Conservation (phyloP, 2,329 filamentous ascomycete species). For the Penicillium sp. region DNA sequence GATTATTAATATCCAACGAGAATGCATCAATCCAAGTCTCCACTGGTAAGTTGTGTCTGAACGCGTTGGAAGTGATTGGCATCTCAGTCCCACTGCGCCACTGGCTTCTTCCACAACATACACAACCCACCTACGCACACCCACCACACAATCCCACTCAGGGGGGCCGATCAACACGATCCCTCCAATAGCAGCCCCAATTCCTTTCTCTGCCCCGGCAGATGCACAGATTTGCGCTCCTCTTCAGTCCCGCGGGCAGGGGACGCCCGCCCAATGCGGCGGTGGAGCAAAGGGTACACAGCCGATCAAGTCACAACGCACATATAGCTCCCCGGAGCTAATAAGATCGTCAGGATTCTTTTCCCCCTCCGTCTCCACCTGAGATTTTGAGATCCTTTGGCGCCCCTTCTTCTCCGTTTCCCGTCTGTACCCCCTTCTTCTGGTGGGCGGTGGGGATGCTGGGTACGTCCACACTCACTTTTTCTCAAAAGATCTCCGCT, state of each 20-base stretch:
- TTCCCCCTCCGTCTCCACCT: constrained; percentile 14
- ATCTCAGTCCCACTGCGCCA: not conserved
- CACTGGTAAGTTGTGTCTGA: not conserved
- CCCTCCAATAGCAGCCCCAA: not conserved
- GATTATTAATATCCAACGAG: not conserved
- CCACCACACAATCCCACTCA: not conserved
- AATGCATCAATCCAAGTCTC: not conserved
- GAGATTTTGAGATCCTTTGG: constrained; percentile 6
- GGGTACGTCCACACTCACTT: constrained; percentile 12
- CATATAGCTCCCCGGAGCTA: constrained; percentile 4
- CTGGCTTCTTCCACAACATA: not conserved
- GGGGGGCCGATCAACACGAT: not conserved
- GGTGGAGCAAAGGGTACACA: constrained; percentile 14
- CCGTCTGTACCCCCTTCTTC: constrained; percentile 4
- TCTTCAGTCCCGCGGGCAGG: not conserved
- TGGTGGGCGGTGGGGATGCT: constrained; percentile 4
- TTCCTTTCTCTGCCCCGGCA: not conserved
- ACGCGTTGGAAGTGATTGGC: not conserved
- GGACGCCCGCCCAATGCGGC: constrained; percentile 8
- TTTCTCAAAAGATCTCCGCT: constrained; percentile 1
- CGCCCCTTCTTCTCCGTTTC: not conserved
- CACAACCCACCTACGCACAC: not conserved
- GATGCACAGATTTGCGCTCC: not conserved
- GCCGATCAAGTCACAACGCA: constrained; percentile 13
- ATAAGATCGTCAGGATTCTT: constrained; percentile 10